phyloP scores from a whole-genome alignment of 768 basidiomycete genomes.

The Phanerodontia chrysosporium region DNA sequence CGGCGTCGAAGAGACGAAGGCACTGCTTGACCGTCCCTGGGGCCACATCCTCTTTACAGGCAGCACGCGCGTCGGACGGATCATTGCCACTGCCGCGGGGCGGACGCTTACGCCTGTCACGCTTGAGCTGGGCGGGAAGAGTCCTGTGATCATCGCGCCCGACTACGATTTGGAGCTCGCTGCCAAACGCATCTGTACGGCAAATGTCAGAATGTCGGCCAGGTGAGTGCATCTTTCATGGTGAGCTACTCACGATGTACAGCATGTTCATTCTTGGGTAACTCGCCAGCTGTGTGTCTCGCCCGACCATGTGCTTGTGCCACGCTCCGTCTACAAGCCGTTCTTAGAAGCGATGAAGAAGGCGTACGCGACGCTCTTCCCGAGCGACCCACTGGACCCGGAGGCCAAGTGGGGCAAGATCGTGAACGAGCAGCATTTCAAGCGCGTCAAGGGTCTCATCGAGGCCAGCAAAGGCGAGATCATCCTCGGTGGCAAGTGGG shows the following conservation, averaged over 20 bases:
- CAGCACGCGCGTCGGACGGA: constrained; percentile 29
- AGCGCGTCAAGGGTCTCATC: constrained; percentile 50
- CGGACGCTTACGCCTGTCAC: constrained; percentile 38
- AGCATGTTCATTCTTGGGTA: not conserved
- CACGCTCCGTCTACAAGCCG: constrained; percentile 36
- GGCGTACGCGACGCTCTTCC: constrained; percentile 45
- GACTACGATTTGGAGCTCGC: constrained; percentile 43
- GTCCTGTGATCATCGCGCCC: constrained; percentile 42
- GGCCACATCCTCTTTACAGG: constrained; percentile 35
- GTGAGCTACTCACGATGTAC: too few relatives aligned
- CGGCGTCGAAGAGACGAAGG: constrained; percentile 32
- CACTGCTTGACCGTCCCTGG: constrained; percentile 32
- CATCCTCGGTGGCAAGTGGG: constrained; percentile 45
- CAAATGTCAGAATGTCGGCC: constrained; percentile 38
- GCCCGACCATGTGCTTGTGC: constrained; percentile 45
- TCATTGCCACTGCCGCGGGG: constrained; percentile 37
- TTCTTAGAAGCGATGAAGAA: constrained; percentile 42
- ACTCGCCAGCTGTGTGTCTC: constrained; percentile 32
- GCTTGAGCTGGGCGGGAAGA: constrained; percentile 41
- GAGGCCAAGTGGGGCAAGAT: constrained; percentile 41
- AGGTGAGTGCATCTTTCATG: constrained; percentile 5
- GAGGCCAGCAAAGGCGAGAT: constrained; percentile 50
- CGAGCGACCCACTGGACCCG: constrained; percentile 40
- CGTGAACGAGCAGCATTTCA: constrained; percentile 47
- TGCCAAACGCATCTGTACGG: constrained; percentile 68